Conservation (phyloP, 768 basidiomycete genomes). For the Mycena olivaceomarginata region DNA sequence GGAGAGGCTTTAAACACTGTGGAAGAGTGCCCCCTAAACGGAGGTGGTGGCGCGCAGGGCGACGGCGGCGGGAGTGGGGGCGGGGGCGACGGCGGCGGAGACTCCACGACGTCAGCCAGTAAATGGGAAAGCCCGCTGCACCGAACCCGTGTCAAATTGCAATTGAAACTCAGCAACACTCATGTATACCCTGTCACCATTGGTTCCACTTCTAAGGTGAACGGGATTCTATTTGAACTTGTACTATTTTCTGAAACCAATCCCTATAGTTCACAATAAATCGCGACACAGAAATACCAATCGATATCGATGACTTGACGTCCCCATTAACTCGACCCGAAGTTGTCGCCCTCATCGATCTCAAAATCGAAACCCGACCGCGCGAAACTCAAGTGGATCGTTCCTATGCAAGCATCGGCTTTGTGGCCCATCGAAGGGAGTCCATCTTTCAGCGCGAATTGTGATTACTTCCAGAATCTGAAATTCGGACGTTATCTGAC, state of each 20-base stretch:
- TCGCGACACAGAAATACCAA: not conserved
- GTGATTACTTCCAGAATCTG: not conserved
- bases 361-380: conserved; percentile 15
- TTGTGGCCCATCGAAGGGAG: conserved; percentile 12
- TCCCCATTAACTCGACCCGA: conserved; percentile 11
- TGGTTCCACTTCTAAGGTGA: too few species aligned
- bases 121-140: too few species aligned
- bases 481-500: not conserved
- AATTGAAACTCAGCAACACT: too few species aligned
- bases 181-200: too few species aligned
- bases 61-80: too few species aligned
- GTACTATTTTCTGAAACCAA: not conserved
- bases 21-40: too few species aligned
- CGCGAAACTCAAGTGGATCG: not conserved
- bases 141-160: too few species aligned
- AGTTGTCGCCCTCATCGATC: conserved; percentile 16
- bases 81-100: too few species aligned
- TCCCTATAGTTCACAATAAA: not conserved
- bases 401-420: conserved; percentile 9
- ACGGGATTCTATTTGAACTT: too few species aligned
- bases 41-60: too few species aligned
- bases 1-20: too few species aligned
- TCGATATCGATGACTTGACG: not conserved
- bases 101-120: too few species aligned
- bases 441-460: conserved; percentile 12